A percentile compares a stretch with the other conserved stretches of the same genome.
These are phyloP conservation scores for Paramecium octaurelia DNA, from an alignment of 73 alveolate genomes.

Conservation along the genomic window DNA sequence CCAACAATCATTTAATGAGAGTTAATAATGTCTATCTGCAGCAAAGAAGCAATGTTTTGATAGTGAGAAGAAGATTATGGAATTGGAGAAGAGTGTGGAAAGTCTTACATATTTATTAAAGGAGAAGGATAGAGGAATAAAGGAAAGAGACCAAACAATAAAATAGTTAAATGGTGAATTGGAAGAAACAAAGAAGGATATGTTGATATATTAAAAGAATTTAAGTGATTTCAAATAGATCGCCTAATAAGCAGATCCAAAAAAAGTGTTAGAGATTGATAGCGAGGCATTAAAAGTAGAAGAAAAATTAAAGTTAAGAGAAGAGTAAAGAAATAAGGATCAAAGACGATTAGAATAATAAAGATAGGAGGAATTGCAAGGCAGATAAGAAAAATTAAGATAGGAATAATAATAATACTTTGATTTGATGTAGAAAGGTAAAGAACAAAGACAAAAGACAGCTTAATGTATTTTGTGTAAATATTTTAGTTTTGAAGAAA, in stretches of 20 bases:
- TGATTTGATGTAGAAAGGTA: not conserved
- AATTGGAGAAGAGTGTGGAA: not conserved
- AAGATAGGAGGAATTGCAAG: not conserved
- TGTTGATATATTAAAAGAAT: not conserved
- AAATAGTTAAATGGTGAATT: not conserved
- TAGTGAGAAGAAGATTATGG: not conserved
- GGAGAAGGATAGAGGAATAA: not conserved
- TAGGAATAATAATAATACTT: not conserved
- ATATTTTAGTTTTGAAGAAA: not conserved
- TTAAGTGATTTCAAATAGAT: not conserved
- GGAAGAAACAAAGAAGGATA: not conserved
- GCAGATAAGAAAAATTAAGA: not conserved
- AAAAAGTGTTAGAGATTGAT: not conserved
- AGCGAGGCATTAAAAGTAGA: not conserved
- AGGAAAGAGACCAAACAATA: not conserved
- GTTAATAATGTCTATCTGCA: not conserved
- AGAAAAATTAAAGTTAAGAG: not conserved
- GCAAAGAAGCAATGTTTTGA: not conserved
- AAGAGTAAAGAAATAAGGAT: constrained; percentile 2
- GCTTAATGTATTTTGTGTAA: not conserved
- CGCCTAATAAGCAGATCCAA: not conserved
- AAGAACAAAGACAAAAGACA: not conserved
- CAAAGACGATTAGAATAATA: not conserved
- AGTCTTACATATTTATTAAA: not conserved
- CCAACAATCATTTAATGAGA: not conserved